phyloP scores from a whole-genome alignment of 257 asterid species.

The Solanum lycopersicoides region DNA sequence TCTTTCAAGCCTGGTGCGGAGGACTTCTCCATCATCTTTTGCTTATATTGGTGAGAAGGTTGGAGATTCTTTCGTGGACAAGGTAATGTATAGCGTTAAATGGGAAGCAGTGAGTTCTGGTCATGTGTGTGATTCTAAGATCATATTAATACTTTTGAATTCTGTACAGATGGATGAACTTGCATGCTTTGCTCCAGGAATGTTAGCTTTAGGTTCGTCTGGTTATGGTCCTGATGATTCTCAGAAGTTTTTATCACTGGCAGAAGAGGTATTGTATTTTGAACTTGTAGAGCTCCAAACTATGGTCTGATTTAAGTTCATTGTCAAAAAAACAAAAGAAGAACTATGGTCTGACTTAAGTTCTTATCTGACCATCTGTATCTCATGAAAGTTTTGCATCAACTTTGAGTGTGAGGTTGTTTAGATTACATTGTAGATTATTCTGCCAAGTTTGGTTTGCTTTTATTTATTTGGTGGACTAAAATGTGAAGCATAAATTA shows the following conservation, averaged over 20 bases:
- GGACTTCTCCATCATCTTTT: conserved; percentile 81
- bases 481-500: background rate
- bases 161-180: conserved; percentile 90
- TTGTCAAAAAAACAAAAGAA: background rate
- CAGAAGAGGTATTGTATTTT: conserved; percentile 82
- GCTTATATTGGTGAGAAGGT: conserved; percentile 80
- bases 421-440: background rate
- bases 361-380: background rate
- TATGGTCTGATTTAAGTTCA: background rate
- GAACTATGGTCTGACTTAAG: background rate
- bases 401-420: background rate
- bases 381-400: background rate
- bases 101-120: background rate
- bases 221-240: conserved; percentile 86
- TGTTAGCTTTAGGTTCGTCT: conserved; percentile 87
- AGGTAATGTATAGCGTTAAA: conserved; percentile 35
- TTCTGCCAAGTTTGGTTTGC: background rate
- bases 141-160: conserved; percentile 6
- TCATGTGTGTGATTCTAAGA: background rate
- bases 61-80: conserved; percentile 64
- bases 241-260: conserved; percentile 56
- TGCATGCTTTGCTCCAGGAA: conserved; percentile 99
- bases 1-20: conserved; percentile 82
- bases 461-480: background rate
- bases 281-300: background rate